Conservation (phyloP, 2,329 filamentous ascomycete genomes). For the Colletotrichum brevisporum region DNA sequence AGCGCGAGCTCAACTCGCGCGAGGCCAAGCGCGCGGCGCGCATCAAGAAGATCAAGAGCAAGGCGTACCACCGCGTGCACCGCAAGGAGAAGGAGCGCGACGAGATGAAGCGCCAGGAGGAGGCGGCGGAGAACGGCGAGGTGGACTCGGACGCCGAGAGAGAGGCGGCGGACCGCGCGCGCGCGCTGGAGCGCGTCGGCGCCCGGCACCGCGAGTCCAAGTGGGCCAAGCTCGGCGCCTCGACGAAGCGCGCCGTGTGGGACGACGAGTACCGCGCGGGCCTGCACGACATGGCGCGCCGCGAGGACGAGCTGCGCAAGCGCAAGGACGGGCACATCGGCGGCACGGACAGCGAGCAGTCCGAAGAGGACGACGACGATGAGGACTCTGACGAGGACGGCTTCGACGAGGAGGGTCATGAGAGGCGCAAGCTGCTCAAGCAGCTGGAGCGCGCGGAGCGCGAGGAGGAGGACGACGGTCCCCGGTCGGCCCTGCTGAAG, state of each 20-base stretch:
- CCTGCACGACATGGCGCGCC: constrained; percentile 83
- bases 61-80: constrained; percentile 92
- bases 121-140: constrained; percentile 69
- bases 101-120: constrained; percentile 66
- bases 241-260: constrained; percentile 85
- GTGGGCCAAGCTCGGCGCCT: constrained; percentile 89
- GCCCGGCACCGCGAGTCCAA: constrained; percentile 89
- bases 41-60: constrained; percentile 99
- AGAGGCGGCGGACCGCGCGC: constrained; percentile 76
- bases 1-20: constrained; percentile 87
- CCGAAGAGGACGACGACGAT: constrained; percentile 70
- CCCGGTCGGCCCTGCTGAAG: constrained; percentile 77
- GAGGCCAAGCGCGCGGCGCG: constrained; percentile 91
- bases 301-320: constrained; percentile 85
- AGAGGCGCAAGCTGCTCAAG: constrained; percentile 55
- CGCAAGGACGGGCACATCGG: constrained; percentile 81
- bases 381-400: constrained; percentile 61
- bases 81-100: constrained; percentile 77
- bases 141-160: constrained; percentile 76
- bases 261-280: constrained; percentile 87
- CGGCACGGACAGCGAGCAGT: constrained; percentile 59
- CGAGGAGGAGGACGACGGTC: constrained; percentile 60
- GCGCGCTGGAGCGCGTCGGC: constrained; percentile 88
- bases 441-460: constrained; percentile 61
- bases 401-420: constrained; percentile 63